Evolutionary conservation across 257 asterid genomes (phyloP).

Genomic region (Solanum tacnaense): DNA sequence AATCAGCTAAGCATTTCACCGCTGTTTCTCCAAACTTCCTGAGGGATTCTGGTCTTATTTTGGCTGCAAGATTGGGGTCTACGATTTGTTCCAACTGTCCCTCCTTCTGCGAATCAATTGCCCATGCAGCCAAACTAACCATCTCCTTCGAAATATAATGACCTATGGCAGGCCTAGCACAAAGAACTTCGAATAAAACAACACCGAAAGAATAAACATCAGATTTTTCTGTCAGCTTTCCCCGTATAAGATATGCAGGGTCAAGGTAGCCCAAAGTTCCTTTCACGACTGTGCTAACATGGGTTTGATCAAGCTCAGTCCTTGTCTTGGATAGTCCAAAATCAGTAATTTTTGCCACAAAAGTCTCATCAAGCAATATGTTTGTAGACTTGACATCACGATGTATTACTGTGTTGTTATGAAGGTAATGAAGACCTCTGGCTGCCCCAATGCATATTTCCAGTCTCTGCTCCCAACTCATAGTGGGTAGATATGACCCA

Average conservation of each 20-base stretch:
- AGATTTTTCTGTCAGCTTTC: background rate
- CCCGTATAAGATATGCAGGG: background rate
- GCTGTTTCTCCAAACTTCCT: background rate
- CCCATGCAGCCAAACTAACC: background rate
- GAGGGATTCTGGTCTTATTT: background rate
- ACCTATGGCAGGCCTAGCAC: background rate
- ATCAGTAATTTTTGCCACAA: background rate
- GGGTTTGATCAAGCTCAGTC: background rate
- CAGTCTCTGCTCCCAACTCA: background rate
- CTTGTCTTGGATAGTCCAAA: background rate
- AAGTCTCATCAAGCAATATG: background rate
- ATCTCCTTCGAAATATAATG: background rate
- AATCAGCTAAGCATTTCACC: background rate
- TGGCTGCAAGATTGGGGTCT: background rate
- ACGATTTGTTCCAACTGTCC: background rate
- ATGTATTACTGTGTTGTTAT: background rate
- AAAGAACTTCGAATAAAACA: background rate
- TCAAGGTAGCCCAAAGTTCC: background rate
- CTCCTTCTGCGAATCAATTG: background rate
- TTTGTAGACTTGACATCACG: background rate
- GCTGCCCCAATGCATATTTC: slow-evolving; percentile 1
- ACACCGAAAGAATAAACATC: background rate
- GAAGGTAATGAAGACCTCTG: background rate
- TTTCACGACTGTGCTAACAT: background rate
- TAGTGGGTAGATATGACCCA: background rate